Base-by-base conservation (phyloP, 345 rosid genomes). In the Brassica nigra region DNA sequence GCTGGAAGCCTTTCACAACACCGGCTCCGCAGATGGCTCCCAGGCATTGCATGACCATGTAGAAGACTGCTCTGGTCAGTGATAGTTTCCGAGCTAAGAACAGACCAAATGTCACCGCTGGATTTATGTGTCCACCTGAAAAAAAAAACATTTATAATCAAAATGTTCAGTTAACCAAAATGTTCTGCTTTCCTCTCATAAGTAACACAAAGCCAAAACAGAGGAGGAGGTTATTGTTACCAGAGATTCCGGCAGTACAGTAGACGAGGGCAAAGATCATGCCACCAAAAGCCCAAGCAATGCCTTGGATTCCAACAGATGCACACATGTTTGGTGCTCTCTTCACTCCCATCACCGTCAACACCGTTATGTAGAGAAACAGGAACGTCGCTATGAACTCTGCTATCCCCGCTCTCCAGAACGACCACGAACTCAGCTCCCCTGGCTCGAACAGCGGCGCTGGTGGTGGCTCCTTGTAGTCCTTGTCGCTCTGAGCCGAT, bases 251-350 rank as follows among this genome's bases (percentile, higher is more conserved):
- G 57, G 88, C 85, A 20, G 88, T 82, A 10, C 88, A 81, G 79
- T 85, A 85, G 58, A 86, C 88, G 28, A 86, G 86, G 44, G 82
- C 86, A 68, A 86, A 84, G 79, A 84, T 86, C 85, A 84, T 86
- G 69, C 87, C 88, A 70, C 85, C 85, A 31, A 86, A 86, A 55
- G 87, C 85, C 87, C 85, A 86, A 34, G 85, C 87, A 10, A 86
- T 86, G 66, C 88, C 85, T 70, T 84, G 87, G 30, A 84, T 80
- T 1, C 87, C 88, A 5, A 86, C 87, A 15, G 87, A 67, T 5
- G 80, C 65, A 64, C 87, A 84, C 85, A 83, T 86, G 82, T 76
- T 71, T 10, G 80, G 83, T 1, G 83, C 74, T 75, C 83, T 80
- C 71, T 80, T 80, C 23, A 69, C 85, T 30, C 88, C 87, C 85